Percentiles rank a stretch among this genome's conserved stretches.
Evolutionary conservation across 176 grass and related monocot species (phyloP).

Genomic region (Triticum timopheevii): DNA sequence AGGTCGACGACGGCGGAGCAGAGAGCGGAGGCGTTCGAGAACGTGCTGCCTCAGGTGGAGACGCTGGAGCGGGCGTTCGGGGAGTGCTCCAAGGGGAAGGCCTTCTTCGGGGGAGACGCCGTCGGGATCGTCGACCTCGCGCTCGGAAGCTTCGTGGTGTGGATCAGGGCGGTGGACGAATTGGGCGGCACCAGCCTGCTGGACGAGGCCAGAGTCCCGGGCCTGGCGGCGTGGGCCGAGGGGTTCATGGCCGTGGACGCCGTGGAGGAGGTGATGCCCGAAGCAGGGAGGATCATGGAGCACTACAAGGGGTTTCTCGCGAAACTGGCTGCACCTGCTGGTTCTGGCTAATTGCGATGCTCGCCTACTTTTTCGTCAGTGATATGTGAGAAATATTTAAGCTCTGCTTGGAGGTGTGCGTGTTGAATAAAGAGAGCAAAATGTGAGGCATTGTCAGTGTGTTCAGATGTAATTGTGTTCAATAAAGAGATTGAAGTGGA

Average conservation of each 20-base stretch:
- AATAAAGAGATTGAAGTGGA: neutral
- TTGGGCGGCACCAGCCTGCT: slow-evolving; percentile 31
- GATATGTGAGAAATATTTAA: neutral
- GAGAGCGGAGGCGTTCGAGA: slow-evolving; percentile 29
- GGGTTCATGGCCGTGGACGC: slow-evolving; percentile 38
- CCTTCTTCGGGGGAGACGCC: slow-evolving; percentile 41
- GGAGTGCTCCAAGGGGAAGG: slow-evolving; percentile 39
- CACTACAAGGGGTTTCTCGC: slow-evolving; percentile 29
- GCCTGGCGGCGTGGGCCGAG: slow-evolving; percentile 44
- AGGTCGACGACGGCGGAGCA: slow-evolving; percentile 37
- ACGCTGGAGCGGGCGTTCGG: slow-evolving; percentile 36
- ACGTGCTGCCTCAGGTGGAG: slow-evolving; percentile 14
- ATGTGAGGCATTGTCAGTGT: neutral
- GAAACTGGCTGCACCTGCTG: slow-evolving; percentile 21
- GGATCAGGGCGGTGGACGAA: slow-evolving; percentile 40
- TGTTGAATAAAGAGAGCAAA: neutral
- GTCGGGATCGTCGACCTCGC: slow-evolving; percentile 44
- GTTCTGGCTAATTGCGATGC: neutral
- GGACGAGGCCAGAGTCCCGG: slow-evolving; percentile 33
- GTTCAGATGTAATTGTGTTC: neutral
- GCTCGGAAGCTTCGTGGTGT: slow-evolving; percentile 39
- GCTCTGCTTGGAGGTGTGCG: neutral
- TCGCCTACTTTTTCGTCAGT: too few species aligned
- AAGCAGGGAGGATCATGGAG: slow-evolving; percentile 24
- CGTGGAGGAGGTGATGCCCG: slow-evolving; percentile 36